phyloP scores from a whole-genome alignment of 2,329 filamentous ascomycete species.

The Alternaria dauci region DNA sequence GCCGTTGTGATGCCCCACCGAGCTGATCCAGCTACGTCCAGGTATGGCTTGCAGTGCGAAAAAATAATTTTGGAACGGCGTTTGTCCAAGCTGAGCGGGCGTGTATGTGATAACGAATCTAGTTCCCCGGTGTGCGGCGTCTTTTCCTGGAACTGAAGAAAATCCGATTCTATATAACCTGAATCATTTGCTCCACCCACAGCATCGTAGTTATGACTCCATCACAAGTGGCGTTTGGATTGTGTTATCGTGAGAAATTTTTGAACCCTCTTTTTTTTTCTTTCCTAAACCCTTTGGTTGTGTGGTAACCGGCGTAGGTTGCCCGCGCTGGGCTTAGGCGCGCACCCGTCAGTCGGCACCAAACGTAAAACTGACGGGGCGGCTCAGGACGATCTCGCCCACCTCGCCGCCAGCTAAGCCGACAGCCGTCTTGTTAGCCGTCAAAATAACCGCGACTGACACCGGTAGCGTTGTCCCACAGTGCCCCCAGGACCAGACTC shows the following conservation, averaged over 20 bases:
- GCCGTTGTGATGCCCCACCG: conserved; percentile 10
- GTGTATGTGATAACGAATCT: background rate
- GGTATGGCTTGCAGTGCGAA: conserved; percentile 2
- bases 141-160: background rate
- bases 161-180: conserved; percentile 2
- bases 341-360: conserved; percentile 12
- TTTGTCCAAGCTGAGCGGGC: background rate
- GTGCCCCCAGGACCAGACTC: background rate
- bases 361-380: background rate
- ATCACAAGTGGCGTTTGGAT: background rate
- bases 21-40: background rate
- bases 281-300: no score
- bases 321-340: background rate
- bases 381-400: conserved; percentile 8
- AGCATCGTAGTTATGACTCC: conserved; percentile 12
- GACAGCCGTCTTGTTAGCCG: conserved; percentile 5
- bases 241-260: background rate
- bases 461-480: background rate
- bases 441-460: conserved; percentile 3
- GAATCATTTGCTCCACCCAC: conserved; percentile 15
- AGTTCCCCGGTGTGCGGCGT: background rate
- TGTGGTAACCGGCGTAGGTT: background rate
- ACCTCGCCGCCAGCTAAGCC: conserved; percentile 5
- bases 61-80: background rate
- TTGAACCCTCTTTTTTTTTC: background rate